phyloP scores from a whole-genome alignment of 371 early-diverging fungal genomes.

The Mucor velutinosus region DNA sequence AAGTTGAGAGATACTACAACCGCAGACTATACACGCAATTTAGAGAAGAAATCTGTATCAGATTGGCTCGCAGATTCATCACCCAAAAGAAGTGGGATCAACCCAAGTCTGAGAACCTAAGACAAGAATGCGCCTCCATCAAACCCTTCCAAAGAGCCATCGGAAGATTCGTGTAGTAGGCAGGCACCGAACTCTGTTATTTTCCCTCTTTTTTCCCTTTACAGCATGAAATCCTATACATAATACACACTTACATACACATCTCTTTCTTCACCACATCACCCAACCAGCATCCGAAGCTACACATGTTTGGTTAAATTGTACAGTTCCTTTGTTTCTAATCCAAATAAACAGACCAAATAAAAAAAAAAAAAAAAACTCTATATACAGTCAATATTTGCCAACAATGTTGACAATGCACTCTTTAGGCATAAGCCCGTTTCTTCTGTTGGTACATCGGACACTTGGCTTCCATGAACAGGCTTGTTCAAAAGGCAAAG shows the following conservation, averaged over 20 bases:
- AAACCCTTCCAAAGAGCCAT: constrained; percentile 33
- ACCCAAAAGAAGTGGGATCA: constrained; percentile 51
- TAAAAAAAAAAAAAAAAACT: neutral
- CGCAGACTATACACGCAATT: constrained; percentile 57
- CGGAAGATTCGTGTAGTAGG: constrained; percentile 21
- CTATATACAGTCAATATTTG: neutral
- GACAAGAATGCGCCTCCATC: constrained; percentile 43
- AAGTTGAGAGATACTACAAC: constrained; percentile 64
- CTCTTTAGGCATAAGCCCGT: neutral
- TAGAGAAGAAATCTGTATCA: constrained; percentile 62
- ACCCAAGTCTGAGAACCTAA: constrained; percentile 48
- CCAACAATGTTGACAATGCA: neutral
- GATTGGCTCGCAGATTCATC: constrained; percentile 58
- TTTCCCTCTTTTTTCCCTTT: constrained; percentile 3
- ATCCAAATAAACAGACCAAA: neutral
- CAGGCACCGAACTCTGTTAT: neutral
- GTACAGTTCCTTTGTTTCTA: constrained; percentile 1
- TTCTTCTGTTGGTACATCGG: neutral
- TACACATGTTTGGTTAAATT: constrained; percentile 1
- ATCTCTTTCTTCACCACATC: neutral
- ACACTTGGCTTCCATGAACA: neutral
- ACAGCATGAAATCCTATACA: constrained; percentile 3
- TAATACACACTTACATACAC: neutral
- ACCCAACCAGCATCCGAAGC: neutral
- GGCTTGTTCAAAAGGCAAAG: neutral